Evolutionary conservation across 148 eudicot genomes (phyloP).

Genomic region (Limonium bicolor): DNA sequence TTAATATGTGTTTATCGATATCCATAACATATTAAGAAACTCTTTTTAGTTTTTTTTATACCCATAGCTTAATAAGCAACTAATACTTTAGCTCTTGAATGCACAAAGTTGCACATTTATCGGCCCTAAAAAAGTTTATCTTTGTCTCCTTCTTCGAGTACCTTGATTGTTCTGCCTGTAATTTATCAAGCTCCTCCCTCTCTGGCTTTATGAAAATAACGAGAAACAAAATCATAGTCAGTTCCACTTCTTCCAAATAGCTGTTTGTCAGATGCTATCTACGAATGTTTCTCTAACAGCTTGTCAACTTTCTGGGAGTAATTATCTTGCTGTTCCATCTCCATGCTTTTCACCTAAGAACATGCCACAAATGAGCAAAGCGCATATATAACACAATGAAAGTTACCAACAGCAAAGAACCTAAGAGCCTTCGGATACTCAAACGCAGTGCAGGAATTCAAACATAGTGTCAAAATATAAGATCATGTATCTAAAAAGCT

Average conservation of each 20-base stretch:
- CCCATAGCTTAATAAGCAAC: too few species aligned
- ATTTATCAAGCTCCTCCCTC: constrained; percentile 49
- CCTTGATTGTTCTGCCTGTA: constrained; percentile 81
- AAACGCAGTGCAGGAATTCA: too few species aligned
- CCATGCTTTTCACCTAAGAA: constrained; percentile 97
- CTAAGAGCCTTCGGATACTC: too few species aligned
- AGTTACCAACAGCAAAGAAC: too few species aligned
- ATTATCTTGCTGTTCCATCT: constrained; percentile 68
- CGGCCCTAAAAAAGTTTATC: background rate
- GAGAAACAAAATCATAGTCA: constrained; percentile 76
- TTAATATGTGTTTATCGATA: background rate
- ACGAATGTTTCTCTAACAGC: constrained; percentile 72
- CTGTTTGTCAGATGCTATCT: constrained; percentile 95
- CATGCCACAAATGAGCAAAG: too few species aligned
- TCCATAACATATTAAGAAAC: background rate
- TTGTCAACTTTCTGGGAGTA: constrained; percentile 70
- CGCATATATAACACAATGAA: too few species aligned
- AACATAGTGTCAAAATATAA: too few species aligned
- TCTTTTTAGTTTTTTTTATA: too few species aligned
- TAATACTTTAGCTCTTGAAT: too few species aligned
- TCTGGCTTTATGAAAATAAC: constrained; percentile 63
- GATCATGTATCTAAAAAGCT: too few species aligned
- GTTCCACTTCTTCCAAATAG: constrained; percentile 85
- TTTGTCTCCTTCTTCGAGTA: constrained; percentile 4
- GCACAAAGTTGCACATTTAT: background rate